Conservation (phyloP, 352 stramenopile species). For the Globisporangium canariense region DNA sequence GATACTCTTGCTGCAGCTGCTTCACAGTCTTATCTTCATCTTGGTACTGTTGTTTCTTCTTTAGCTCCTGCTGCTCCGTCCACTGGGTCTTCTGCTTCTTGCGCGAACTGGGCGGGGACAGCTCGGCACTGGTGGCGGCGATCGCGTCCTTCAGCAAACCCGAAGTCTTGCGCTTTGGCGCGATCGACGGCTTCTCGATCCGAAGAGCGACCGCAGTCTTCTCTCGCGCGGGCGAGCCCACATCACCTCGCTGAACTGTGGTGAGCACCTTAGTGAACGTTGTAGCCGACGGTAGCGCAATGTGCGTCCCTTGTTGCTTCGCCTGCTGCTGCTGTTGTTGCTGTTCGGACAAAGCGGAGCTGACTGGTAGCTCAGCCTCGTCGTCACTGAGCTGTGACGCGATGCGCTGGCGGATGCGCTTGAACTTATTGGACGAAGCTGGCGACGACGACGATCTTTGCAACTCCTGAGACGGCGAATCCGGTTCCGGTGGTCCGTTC, state of each 20-base stretch:
- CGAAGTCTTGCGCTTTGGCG: slow-evolving; percentile 17
- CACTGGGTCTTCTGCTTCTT: slow-evolving; percentile 9
- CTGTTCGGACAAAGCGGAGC: background rate
- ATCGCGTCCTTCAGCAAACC: slow-evolving; percentile 5
- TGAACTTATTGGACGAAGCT: slow-evolving; percentile 4
- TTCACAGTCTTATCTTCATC: background rate
- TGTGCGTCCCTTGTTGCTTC: background rate
- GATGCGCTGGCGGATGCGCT: slow-evolving; percentile 1
- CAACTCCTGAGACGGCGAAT: background rate
- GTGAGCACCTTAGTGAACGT: background rate
- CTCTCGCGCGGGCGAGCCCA: background rate
- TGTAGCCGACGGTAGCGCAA: background rate
- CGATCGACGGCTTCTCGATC: slow-evolving; percentile 11
- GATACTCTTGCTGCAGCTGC: slow-evolving; percentile 2
- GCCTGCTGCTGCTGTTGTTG: background rate
- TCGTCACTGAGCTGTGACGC: slow-evolving; percentile 1
- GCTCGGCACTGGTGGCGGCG: background rate
- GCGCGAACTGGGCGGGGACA: background rate
- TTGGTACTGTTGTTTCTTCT: background rate
- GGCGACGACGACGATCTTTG: background rate
- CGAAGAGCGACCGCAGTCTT: background rate
- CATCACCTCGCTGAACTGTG: background rate
- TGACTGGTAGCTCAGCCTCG: background rate
- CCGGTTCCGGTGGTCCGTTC: slow-evolving; percentile 1
- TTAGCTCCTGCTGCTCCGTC: slow-evolving; percentile 2